These are phyloP conservation scores for Solanum phureja DNA, from an alignment of 257 asterid species.

Conservation along the genomic window DNA sequence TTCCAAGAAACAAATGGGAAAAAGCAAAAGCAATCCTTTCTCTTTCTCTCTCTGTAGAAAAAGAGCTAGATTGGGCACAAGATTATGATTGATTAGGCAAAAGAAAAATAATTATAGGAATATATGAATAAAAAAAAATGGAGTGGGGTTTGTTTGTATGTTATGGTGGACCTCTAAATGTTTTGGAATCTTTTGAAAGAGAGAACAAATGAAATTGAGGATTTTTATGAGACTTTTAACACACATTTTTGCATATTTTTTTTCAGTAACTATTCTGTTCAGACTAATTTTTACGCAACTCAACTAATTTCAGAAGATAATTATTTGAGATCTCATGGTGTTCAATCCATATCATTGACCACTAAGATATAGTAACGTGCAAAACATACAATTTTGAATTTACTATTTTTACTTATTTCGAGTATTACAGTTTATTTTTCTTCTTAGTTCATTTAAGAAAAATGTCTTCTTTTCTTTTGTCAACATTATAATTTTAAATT, in stretches of 20 bases:
- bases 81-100: conserved; percentile 1
- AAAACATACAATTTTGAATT: too few species aligned
- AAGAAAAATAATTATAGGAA: background rate
- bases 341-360: background rate
- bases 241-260: background rate
- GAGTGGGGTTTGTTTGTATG: conserved; percentile 10
- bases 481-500: too few species aligned
- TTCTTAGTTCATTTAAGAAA: background rate
- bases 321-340: background rate
- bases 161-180: conserved; percentile 12
- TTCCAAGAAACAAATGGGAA: conserved; percentile 6
- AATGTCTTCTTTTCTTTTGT: background rate
- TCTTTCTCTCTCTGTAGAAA: background rate
- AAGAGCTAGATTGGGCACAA: background rate
- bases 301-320: rapidly evolving
- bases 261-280: background rate
- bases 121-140: background rate
- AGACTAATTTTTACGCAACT: rapidly evolving
- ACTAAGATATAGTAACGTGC: background rate
- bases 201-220: background rate
- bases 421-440: background rate
- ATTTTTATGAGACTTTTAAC: background rate
- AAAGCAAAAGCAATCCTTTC: conserved; percentile 1
- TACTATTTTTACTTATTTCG: background rate
- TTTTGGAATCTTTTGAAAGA: conserved; percentile 14